Conservation (phyloP, 306 rosid genomes). For the Comarum palustre region DNA sequence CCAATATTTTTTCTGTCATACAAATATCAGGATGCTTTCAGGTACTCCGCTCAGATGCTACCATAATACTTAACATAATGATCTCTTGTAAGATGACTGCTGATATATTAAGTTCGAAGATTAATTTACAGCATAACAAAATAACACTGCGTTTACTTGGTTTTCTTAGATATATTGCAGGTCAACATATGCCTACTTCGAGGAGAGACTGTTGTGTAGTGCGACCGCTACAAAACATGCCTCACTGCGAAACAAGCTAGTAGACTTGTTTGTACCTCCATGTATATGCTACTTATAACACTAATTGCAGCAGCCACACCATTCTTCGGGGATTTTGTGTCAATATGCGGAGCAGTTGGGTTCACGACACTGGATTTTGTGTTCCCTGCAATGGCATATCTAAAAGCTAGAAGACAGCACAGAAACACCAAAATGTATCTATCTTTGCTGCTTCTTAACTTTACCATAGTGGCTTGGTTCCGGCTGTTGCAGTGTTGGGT, state of each 20-base stretch:
- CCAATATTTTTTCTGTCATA: constrained; percentile 67
- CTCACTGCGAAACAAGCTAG: constrained; percentile 24
- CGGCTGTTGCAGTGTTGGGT: constrained; percentile 62
- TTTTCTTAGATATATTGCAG: constrained; percentile 63
- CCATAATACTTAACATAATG: not conserved
- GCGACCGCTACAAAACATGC: constrained; percentile 23
- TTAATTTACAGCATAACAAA: not conserved
- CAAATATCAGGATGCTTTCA: constrained; percentile 81
- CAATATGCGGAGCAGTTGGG: constrained; percentile 74
- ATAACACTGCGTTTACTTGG: not conserved
- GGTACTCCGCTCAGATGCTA: constrained; percentile 24
- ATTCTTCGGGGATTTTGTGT: constrained; percentile 70
- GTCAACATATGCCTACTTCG: constrained; percentile 70
- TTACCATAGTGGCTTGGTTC: constrained; percentile 55
- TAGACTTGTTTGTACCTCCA: constrained; percentile 41
- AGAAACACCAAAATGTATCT: constrained; percentile 32
- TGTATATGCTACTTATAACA: constrained; percentile 52
- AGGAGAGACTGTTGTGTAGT: constrained; percentile 38
- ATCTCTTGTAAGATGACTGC: not conserved
- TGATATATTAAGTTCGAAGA: not conserved
- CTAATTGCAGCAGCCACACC: constrained; percentile 69
- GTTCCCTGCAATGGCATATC: constrained; percentile 69
- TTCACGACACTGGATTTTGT: constrained; percentile 73
- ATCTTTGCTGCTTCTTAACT: constrained; percentile 47
- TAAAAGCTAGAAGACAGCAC: constrained; percentile 44